Evolutionary conservation across 2,329 filamentous ascomycete genomes (phyloP).

Genomic region (Neofusicoccum parvum): DNA sequence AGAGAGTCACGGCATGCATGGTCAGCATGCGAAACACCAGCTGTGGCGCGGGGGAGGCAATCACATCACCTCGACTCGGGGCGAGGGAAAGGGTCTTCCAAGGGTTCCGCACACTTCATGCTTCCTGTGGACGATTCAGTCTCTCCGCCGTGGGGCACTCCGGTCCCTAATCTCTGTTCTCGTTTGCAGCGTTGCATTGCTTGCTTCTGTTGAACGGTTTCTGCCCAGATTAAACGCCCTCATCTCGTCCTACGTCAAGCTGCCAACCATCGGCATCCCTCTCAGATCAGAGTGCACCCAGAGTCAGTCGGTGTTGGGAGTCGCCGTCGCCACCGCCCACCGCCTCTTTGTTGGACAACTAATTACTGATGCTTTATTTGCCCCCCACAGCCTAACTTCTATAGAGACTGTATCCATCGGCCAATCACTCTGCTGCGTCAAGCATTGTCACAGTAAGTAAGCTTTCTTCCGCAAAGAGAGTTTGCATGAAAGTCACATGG

Average conservation of each 20-base stretch:
- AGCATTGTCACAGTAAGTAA: neutral
- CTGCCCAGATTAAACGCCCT: neutral
- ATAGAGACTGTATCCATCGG: neutral
- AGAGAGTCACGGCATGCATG: neutral
- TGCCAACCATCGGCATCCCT: neutral
- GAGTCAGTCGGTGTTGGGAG: neutral
- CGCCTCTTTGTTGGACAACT: neutral
- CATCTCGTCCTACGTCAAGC: neutral
- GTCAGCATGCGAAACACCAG: conserved; percentile 5
- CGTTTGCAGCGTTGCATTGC: neutral
- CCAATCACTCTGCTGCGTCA: neutral
- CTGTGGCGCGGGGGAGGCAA: neutral
- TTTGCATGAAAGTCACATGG: neutral
- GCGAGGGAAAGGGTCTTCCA: neutral
- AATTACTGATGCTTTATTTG: neutral
- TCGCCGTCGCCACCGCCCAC: neutral
- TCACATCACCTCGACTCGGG: neutral
- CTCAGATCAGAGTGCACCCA: neutral
- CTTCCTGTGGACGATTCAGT: neutral
- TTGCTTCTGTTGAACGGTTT: neutral
- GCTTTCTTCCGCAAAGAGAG: neutral
- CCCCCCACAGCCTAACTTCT: neutral
- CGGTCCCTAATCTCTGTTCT: neutral
- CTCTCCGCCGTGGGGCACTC: neutral
- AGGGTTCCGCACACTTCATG: neutral